These are phyloP conservation scores for Fusarium lyarnte DNA, from an alignment of 2,329 filamentous ascomycete species.

Conservation along the genomic window DNA sequence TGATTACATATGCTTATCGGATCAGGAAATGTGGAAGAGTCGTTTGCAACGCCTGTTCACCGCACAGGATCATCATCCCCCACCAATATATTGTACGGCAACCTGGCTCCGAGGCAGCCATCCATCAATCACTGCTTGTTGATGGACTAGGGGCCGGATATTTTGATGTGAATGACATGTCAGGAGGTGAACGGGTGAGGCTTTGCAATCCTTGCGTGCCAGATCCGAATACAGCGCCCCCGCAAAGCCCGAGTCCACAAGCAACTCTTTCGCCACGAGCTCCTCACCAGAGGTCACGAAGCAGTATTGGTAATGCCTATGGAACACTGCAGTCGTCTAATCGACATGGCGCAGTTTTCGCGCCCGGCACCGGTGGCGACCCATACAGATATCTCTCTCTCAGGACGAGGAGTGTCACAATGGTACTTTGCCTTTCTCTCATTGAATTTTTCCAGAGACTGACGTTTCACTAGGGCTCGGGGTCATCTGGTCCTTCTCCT, in stretches of 20 bases:
- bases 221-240: constrained; percentile 68
- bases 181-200: constrained; percentile 66
- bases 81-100: constrained; percentile 91
- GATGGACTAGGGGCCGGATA: constrained; percentile 53
- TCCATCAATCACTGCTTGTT: constrained; percentile 49
- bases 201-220: constrained; percentile 71
- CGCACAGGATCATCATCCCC: constrained; percentile 93
- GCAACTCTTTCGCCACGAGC: constrained; percentile 48
- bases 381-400: constrained; percentile 48
- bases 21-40: constrained; percentile 88
- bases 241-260: constrained; percentile 54
- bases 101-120: constrained; percentile 59
- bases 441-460: neutral
- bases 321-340: constrained; percentile 43
- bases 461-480: constrained; percentile 20
- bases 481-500: constrained; percentile 37
- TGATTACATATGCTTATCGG: constrained; percentile 21
- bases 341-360: constrained; percentile 52
- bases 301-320: constrained; percentile 51
- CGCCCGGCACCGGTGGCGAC: constrained; percentile 47
- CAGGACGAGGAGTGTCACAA: constrained; percentile 58
- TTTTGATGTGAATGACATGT: constrained; percentile 56
- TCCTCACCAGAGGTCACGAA: constrained; percentile 58
- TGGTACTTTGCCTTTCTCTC: constrained; percentile 52
- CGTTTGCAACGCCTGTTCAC: constrained; percentile 89